Evolutionary conservation across 495 filamentous ascomycete species (phyloP), one percentile per base, ranked within the genome.

Genomic region (Penicillium argentinense): DNA sequence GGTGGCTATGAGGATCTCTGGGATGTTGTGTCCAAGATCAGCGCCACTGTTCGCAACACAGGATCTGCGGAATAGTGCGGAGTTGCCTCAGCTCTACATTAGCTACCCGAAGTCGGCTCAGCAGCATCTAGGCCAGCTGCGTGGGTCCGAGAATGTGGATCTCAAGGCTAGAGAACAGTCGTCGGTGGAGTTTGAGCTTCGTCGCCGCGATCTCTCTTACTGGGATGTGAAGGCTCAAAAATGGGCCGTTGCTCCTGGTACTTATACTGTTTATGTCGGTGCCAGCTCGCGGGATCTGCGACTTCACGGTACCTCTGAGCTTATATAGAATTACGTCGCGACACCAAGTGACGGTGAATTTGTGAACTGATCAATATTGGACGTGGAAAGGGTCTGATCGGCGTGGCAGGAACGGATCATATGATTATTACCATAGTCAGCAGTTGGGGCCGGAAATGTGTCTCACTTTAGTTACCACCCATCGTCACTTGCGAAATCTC

Each of bases 91-190:
- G 72, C 63, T 87, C 5, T 88, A 88, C 53, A 60, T 88, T n/a
- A 66, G 69, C 0, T 76, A 82, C 28, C 81, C 81, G 8, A 42
- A 47, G 9, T 47, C 47, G n/a, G 30, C 47, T 6, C 47, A 47
- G 1, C 56, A 49, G 0, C 59, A 55, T 0, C 52, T 50, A 3
- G 56, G 46, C 27, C 84, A 86, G 12, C 71, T 95, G 17, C 71
- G 89, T 18, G 82, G 78, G 0, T 93, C 91, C 44, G 82, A 90
- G 48, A 93, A 92, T 68, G 32, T 87, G 6, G 60, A 58, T n/a
- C 39, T 88, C n/a, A 56, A 69, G 14, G 57, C 64, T n/a, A 80
- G 76, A 0, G 77, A 86, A 60, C 74, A 55, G 24, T 67, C 57
- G 50, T 72, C 54, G 7, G 80, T 90, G 1, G 64, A 59, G 7